Conservation (phyloP, 225 moss, liverwort and hornwort genomes). For the Sphagnum contortum region DNA sequence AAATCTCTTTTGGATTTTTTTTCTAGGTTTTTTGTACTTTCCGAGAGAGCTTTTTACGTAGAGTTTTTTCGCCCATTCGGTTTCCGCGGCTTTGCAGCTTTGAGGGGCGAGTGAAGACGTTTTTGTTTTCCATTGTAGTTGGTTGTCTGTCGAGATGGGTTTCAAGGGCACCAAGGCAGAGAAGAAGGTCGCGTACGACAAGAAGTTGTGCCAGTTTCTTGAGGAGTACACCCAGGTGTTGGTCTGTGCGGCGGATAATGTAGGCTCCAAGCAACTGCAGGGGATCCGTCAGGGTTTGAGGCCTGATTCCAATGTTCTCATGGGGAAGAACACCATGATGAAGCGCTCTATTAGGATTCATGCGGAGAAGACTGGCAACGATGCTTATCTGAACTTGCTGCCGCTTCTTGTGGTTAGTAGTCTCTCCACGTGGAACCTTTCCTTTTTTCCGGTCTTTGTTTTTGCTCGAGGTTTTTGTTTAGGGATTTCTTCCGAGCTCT, state of each 20-base stretch:
- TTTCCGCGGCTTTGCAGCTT: too few species aligned
- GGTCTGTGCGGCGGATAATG: constrained; percentile 86
- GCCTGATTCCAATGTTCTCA: constrained; percentile 79
- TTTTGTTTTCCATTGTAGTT: too few species aligned
- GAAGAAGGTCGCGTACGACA: constrained; percentile 74
- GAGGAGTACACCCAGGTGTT: constrained; percentile 77
- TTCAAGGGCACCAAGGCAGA: constrained; percentile 95
- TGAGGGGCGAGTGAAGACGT: too few species aligned
- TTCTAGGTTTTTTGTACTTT: neutral
- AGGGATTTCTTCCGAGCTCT: too few species aligned
- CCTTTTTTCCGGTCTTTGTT: too few species aligned
- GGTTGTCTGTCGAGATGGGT: constrained; percentile 38
- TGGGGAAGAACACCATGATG: constrained; percentile 99
- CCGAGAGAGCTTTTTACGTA: neutral
- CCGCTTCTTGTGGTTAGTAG: constrained; percentile 63
- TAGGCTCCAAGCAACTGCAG: constrained; percentile 85
- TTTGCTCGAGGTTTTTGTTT: too few species aligned
- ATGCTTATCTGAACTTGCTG: constrained; percentile 45
- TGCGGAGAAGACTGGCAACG: constrained; percentile 69
- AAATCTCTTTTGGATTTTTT: neutral
- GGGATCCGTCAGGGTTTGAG: constrained; percentile 72
- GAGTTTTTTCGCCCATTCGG: neutral
- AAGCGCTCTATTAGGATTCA: constrained; percentile 77
- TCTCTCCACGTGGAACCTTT: too few species aligned
- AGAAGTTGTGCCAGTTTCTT: constrained; percentile 71